Evolutionary conservation across 192 early-diverging fungal genomes (phyloP), one percentile per base, ranked within the genome.

Genomic region (Backusella luteola): DNA sequence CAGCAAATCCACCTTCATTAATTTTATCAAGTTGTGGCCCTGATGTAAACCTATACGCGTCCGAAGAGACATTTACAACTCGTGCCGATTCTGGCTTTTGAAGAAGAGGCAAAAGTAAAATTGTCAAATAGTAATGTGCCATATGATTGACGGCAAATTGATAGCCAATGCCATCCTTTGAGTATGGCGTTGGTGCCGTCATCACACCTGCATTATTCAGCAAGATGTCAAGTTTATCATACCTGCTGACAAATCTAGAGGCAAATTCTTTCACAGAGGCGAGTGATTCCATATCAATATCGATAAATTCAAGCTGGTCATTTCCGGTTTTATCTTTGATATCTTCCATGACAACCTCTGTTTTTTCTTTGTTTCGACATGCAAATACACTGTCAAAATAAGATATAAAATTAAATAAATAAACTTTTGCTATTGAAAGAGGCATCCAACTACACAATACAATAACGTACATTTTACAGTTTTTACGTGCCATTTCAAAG

Each of bases 121-220:
- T 73, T 19, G 77, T 78, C 23, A 82, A 71, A 53, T 72, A 71
- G 32, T 73, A 82, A 38, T 84, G 84, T 32, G 83, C 90, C 3
- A 91, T 66, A 77, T 90, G 88, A 70, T 87, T 89, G 34, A 73
- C 72, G 9, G 81, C 87, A 39, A 91, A 83, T 77, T 90, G 89
- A 41, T 78, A 76, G 73, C 89, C 87, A 66, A 83, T 75, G n/a
- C 88, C 88, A 46, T 32, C 19, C 15, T 29, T 59, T 19, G n/a
- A 56, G 8, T 44, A 63, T 0, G 46, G 19, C 6, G 34, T 69
- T 14, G 29, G 29, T 26, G 23, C 29, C 11, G 63, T 84, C 87
- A 89, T 90, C 3, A 81, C 71, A 39, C 86, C 90, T 12, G 89
- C 91, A 82, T 90, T 92, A 80, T 88, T 85, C 41, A 89, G 75